Conservation (phyloP, 1,284 basidiomycete species). For the Pyrrhoderma lamaoense region DNA sequence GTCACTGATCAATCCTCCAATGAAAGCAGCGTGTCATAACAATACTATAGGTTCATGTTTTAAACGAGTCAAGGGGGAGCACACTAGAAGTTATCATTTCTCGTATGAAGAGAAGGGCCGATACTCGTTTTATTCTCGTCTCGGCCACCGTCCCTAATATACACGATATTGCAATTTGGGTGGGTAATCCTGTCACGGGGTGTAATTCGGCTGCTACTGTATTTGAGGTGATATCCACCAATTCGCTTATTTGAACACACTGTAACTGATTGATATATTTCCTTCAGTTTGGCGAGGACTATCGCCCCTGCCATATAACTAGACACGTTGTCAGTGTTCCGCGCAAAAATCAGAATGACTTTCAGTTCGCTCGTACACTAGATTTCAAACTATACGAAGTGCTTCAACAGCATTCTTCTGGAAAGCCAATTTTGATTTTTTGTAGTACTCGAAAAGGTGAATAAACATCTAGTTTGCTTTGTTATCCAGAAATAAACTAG, state of each 20-base stretch:
- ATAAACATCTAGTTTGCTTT: slow-evolving; percentile 2
- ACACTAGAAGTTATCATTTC: slow-evolving; percentile 90
- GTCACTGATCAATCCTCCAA: slow-evolving; percentile 16
- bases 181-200: slow-evolving; percentile 45
- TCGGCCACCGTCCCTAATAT: slow-evolving; percentile 96
- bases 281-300: slow-evolving; percentile 83
- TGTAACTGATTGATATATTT: slow-evolving; percentile 1
- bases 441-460: slow-evolving; percentile 79
- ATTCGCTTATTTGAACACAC: not conserved
- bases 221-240: slow-evolving; percentile 53
- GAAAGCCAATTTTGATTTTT: slow-evolving; percentile 82
- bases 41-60: slow-evolving; percentile 71
- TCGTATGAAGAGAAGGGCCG: slow-evolving; percentile 77
- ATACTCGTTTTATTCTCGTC: slow-evolving; percentile 78
- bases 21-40: slow-evolving; percentile 5
- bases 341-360: slow-evolving; percentile 69
- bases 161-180: slow-evolving; percentile 84
- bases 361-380: slow-evolving; percentile 65
- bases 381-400: slow-evolving; percentile 70
- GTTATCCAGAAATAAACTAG: not conserved
- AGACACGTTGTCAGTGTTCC: slow-evolving; percentile 61
- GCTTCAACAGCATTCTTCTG: slow-evolving; percentile 60
- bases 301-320: slow-evolving; percentile 76
- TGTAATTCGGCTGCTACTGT: slow-evolving; percentile 46
- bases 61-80: slow-evolving; percentile 84